These are phyloP conservation scores for Bullera alba DNA, from an alignment of 768 basidiomycete species.

Conservation along the genomic window DNA sequence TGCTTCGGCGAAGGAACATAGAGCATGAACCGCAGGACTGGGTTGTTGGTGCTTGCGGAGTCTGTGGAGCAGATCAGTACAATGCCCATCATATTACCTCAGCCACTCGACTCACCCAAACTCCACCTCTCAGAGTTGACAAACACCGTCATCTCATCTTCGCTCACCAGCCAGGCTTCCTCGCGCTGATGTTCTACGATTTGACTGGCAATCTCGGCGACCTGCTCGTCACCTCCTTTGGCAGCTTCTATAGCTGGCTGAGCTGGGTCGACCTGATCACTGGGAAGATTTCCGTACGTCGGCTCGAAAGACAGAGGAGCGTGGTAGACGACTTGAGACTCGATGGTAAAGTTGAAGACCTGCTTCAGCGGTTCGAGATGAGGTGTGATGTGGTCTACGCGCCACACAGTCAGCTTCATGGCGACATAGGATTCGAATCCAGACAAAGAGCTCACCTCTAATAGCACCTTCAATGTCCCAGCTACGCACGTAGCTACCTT, in stretches of 20 bases:
- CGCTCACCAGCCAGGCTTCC: conserved; percentile 56
- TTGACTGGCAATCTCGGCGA: conserved; percentile 16
- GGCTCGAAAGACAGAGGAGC: conserved; percentile 81
- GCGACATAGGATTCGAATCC: neutral
- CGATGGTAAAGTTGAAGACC: conserved; percentile 84
- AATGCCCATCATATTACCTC: too few species aligned
- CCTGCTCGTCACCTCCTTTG: conserved; percentile 9
- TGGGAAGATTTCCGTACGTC: neutral
- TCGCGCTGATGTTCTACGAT: conserved; percentile 40
- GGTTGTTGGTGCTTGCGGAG: conserved; percentile 85
- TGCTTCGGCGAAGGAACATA: conserved; percentile 71
- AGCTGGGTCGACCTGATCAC: neutral
- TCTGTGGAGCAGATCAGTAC: conserved; percentile 51
- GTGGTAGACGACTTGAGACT: conserved; percentile 89
- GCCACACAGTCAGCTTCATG: neutral
- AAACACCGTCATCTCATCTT: conserved; percentile 83
- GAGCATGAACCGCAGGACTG: conserved; percentile 83
- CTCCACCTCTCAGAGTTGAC: conserved; percentile 96
- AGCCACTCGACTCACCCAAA: conserved; percentile 56
- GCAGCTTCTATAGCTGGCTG: conserved; percentile 8
- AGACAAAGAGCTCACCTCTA: conserved; percentile 58
- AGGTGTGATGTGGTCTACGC: conserved; percentile 63
- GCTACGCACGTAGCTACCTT: conserved; percentile 54
- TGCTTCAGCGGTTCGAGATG: conserved; percentile 56
- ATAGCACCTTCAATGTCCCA: conserved; percentile 72